Evolutionary conservation across 1,284 basidiomycete species (phyloP).

Genomic region (Malassezia sympodialis): DNA sequence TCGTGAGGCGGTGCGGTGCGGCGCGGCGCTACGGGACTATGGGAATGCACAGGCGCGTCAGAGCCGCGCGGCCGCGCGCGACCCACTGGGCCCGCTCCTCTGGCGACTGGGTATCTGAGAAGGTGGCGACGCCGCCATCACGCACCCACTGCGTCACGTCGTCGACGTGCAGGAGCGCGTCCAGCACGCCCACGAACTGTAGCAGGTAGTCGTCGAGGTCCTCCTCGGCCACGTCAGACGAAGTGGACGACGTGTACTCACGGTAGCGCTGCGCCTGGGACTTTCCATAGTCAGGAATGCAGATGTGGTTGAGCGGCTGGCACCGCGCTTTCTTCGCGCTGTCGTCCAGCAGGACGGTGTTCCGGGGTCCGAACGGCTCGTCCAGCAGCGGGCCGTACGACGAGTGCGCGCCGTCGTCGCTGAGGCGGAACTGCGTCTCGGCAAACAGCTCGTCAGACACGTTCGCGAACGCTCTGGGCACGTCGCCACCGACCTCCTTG

Average conservation of each 20-base stretch:
- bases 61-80: constrained; percentile 6
- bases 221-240: not conserved
- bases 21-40: constrained; percentile 3
- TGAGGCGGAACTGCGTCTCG: not conserved
- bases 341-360: constrained; percentile 72
- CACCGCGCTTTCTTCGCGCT: constrained; percentile 64
- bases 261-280: constrained; percentile 8
- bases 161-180: constrained; percentile 24
- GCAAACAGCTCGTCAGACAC: constrained; percentile 14
- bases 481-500: not conserved
- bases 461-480: not conserved
- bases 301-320: constrained; percentile 56
- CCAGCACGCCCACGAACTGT: constrained; percentile 41
- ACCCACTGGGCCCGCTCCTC: constrained; percentile 1
- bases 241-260: not conserved
- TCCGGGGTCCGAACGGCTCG: constrained; percentile 55
- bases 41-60: constrained; percentile 3
- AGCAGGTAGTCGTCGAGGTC: constrained; percentile 35
- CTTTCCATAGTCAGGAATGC: constrained; percentile 34
- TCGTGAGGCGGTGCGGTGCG: not conserved
- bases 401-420: not conserved
- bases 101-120: not conserved
- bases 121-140: constrained; percentile 17
- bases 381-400: constrained; percentile 5
- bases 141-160: constrained; percentile 33